phyloP scores from a whole-genome alignment of 164 flowering plant species.

The Vitis rotundifolia region DNA sequence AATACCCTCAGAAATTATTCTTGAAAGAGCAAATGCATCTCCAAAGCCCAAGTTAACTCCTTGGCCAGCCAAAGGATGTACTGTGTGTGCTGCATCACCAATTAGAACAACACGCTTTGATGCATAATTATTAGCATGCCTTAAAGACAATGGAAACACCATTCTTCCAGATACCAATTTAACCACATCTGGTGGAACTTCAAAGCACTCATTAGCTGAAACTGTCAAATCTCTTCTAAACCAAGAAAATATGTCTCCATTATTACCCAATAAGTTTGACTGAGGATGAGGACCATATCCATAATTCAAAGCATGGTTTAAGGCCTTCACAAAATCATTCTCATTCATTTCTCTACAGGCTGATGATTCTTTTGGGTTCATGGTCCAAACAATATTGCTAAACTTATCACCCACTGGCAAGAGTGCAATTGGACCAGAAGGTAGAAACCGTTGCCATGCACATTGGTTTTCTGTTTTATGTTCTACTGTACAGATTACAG shows the following conservation, averaged over 20 bases:
- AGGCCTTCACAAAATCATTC: slow-evolving; percentile 68
- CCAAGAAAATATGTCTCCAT: slow-evolving; percentile 50
- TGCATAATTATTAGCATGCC: slow-evolving; percentile 74
- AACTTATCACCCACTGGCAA: slow-evolving; percentile 84
- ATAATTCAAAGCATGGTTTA: slow-evolving; percentile 76
- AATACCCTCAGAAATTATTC: slow-evolving; percentile 75
- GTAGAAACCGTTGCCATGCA: slow-evolving; percentile 98
- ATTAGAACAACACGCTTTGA: slow-evolving; percentile 72
- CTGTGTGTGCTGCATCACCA: slow-evolving; percentile 98
- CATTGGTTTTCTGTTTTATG: slow-evolving; percentile 67
- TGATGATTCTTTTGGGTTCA: slow-evolving; percentile 76
- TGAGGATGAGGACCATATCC: slow-evolving; percentile 91
- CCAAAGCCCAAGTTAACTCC: slow-evolving; percentile 97
- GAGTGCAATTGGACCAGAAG: slow-evolving; percentile 93
- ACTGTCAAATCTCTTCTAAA: slow-evolving; percentile 25
- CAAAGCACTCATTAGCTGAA: slow-evolving; percentile 58
- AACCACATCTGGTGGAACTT: slow-evolving; percentile 80
- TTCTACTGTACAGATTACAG: slow-evolving; percentile 90
- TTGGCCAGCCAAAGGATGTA: slow-evolving; percentile 99
- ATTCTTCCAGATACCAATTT: slow-evolving; percentile 79
- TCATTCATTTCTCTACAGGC: slow-evolving; percentile 57
- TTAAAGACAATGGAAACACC: slow-evolving; percentile 87
- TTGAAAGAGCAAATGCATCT: slow-evolving; percentile 78
- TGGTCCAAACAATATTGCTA: slow-evolving; percentile 98
- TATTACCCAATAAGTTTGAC: slow-evolving; percentile 33